These are phyloP conservation scores for Macrocybe gigantea DNA, from an alignment of 768 basidiomycete species.

Conservation along the genomic window DNA sequence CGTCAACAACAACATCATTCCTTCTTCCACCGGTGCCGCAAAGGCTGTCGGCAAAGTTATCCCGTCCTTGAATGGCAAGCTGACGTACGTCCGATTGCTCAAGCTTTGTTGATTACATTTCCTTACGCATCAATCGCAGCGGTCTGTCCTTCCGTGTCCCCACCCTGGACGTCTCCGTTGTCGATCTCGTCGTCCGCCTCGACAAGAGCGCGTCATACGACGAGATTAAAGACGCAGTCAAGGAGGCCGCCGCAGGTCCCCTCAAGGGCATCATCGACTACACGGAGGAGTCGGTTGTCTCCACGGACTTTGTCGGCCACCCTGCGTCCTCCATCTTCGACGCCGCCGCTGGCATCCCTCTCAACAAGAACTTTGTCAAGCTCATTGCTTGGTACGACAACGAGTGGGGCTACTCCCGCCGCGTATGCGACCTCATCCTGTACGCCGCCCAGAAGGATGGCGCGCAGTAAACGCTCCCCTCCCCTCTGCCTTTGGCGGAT, in stretches of 20 bases:
- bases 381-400: conserved; percentile 95
- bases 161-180: conserved; percentile 93
- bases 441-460: conserved; percentile 75
- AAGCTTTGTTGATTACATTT: neutral
- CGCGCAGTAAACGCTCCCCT: conserved; percentile 7
- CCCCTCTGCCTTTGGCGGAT: too few relatives aligned
- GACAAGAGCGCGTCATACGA: conserved; percentile 85
- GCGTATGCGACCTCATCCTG: conserved; percentile 86
- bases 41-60: conserved; percentile 99
- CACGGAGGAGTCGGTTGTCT: conserved; percentile 92
- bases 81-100: conserved; percentile 63
- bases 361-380: conserved; percentile 94
- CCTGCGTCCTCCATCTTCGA: conserved; percentile 87
- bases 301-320: conserved; percentile 87
- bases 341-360: conserved; percentile 85
- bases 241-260: conserved; percentile 66
- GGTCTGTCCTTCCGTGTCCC: conserved; percentile 98
- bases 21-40: conserved; percentile 97
- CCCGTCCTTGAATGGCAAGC: conserved; percentile 92
- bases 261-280: conserved; percentile 79
- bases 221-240: conserved; percentile 82
- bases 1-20: conserved; percentile 98
- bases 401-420: conserved; percentile 91
- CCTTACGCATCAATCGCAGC: conserved; percentile 26
- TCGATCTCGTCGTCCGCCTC: conserved; percentile 92